These are phyloP conservation scores for Chloropicon primus DNA, from an alignment of 139 green algal genomes.

Conservation along the genomic window DNA sequence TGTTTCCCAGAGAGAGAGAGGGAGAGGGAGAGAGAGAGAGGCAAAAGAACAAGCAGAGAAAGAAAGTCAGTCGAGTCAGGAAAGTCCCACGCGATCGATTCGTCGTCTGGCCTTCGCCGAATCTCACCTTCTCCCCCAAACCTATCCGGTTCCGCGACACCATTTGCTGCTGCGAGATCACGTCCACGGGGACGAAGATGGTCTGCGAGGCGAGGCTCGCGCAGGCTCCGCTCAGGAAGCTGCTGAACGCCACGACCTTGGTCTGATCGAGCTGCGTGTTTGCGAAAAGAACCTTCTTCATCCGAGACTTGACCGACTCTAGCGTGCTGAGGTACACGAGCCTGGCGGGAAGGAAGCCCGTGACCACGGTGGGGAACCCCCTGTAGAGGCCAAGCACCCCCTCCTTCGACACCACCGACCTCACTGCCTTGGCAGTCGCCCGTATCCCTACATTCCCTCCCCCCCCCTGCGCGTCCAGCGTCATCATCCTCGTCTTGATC, in stretches of 20 bases:
- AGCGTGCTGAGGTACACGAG: slow-evolving; percentile 61
- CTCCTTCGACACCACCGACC: background rate
- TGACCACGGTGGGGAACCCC: slow-evolving; percentile 27
- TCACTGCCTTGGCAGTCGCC: background rate
- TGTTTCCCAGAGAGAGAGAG: too few relatives aligned
- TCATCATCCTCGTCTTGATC: slow-evolving; percentile 86
- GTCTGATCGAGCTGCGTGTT: slow-evolving; percentile 20
- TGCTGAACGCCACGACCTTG: slow-evolving; percentile 18
- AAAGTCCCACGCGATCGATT: too few relatives aligned
- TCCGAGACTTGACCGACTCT: slow-evolving; percentile 42
- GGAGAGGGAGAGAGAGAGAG: too few relatives aligned
- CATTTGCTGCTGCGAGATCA: slow-evolving; percentile 18
- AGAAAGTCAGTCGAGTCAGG: too few relatives aligned
- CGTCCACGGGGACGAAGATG: slow-evolving; percentile 80
- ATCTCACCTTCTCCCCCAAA: background rate
- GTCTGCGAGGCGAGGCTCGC: slow-evolving; percentile 58
- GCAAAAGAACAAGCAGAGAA: too few relatives aligned
- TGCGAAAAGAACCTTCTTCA: slow-evolving; percentile 7
- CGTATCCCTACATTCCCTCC: background rate
- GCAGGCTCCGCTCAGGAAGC: slow-evolving; percentile 35
- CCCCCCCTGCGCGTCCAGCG: background rate
- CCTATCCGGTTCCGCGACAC: background rate
- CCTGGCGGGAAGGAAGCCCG: slow-evolving; percentile 21
- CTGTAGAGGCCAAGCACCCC: background rate
- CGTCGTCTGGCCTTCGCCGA: too few relatives aligned